Percentiles rank a stretch among this genome's conserved stretches.
phyloP scores from a whole-genome alignment of 345 rosid genomes.

The Eucalyptus decipiens region DNA sequence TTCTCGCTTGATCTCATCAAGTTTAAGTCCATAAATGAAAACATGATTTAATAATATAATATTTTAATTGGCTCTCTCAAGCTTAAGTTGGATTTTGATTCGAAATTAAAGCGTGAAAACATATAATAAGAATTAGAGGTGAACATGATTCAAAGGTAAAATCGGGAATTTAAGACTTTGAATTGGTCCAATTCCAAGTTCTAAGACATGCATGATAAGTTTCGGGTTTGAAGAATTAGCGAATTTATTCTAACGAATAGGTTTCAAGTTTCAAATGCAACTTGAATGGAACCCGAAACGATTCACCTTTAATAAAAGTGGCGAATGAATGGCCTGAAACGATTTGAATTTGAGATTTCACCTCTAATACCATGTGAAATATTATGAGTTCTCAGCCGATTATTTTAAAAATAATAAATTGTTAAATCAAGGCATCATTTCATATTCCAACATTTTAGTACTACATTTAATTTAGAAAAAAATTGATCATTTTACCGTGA shows the following conservation, averaged over 20 bases:
- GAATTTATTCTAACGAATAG: accelerated
- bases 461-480: neutral
- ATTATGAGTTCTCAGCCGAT: accelerated
- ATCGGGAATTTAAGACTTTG: accelerated
- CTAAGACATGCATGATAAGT: too few species aligned
- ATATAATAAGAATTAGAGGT: neutral
- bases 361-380: neutral
- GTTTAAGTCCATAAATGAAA: neutral
- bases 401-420: too few species aligned
- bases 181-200: too few species aligned
- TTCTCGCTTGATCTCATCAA: accelerated
- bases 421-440: neutral
- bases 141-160: accelerated
- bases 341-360: neutral
- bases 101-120: neutral
- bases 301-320: neutral
- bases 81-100: neutral
- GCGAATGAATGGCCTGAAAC: accelerated
- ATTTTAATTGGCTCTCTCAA: accelerated
- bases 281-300: accelerated
- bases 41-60: neutral
- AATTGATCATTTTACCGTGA: neutral
- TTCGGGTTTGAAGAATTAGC: too few species aligned
- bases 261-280: too few species aligned
- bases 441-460: too few species aligned